phyloP scores from a whole-genome alignment of 345 rosid genomes.

The Tarenaya hassleriana region DNA sequence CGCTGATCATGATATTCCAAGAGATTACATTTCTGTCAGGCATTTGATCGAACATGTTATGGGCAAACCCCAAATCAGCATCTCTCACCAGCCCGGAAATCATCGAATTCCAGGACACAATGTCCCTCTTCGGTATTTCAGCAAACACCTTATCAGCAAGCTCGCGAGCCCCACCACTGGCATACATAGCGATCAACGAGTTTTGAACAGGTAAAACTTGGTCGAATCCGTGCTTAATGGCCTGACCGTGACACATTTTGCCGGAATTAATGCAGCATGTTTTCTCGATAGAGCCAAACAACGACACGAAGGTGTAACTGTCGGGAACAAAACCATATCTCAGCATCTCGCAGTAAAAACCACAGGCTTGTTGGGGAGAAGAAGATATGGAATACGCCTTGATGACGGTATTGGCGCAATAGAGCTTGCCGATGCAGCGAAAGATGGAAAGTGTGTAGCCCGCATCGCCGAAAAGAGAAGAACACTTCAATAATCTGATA shows the following conservation, averaged over 20 bases:
- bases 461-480: conserved; percentile 38
- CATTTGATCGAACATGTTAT: conserved; percentile 44
- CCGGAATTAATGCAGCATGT: conserved; percentile 35
- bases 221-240: conserved; percentile 46
- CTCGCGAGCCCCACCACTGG: conserved; percentile 32
- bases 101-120: conserved; percentile 52
- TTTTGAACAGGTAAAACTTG: conserved; percentile 45
- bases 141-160: conserved; percentile 42
- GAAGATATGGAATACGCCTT: conserved; percentile 42
- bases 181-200: conserved; percentile 47
- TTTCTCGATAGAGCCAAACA: conserved; percentile 42
- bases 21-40: conserved; percentile 39
- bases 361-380: conserved; percentile 32
- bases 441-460: conserved; percentile 38
- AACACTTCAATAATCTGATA: conserved; percentile 39
- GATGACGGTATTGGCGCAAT: conserved; percentile 42
- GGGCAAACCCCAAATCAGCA: conserved; percentile 37
- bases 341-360: conserved; percentile 43
- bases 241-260: conserved; percentile 50
- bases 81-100: conserved; percentile 22
- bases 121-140: conserved; percentile 43
- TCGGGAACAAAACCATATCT: conserved; percentile 49
- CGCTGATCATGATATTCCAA: conserved; percentile 61
- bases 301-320: conserved; percentile 49
- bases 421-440: conserved; percentile 35